Base-by-base conservation (phyloP, 23 red algal genomes). In the Gracilaria gracilis region DNA sequence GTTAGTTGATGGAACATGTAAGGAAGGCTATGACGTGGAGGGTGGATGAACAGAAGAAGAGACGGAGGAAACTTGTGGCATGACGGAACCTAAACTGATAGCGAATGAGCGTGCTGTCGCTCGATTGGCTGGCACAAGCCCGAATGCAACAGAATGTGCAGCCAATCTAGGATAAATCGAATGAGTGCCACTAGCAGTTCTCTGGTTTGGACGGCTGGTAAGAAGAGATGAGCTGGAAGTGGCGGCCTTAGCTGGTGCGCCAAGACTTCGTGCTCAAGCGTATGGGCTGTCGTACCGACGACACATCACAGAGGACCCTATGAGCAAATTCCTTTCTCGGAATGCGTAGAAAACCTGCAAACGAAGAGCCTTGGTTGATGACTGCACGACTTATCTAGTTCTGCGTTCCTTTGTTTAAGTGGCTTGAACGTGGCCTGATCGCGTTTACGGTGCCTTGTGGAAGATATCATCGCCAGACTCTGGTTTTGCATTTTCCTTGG, bases 211-310 rank as follows among this genome's bases (percentile, higher is more conserved):
- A 46, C 25, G 31, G 79, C 78, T 24, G 61, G 77, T 32, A 92
- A 59, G 90, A 98, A 98, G 25, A 98, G 92, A 87, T 98, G 90
- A 51, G 79, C 88, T 28, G 96, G 96, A 32, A 92, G 96, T 4
- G 96, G 96, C 19, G 96, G 96, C 39, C 92, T 86, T 16, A 98
- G 89, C 39, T 94, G 90, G 14, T 67, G 71, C 28, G 84, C 77
- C 11, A 95, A 69, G 14, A 95, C 83, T 62, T 94, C 90, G n/a
- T n/a, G n/a, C n/a, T n/a, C n/a, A n/a, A n/a, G n/a, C n/a, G n/a
- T n/a, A n/a, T n/a, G n/a, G n/a, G n/a, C n/a, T n/a, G n/a, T n/a
- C n/a, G n/a, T n/a, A n/a, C n/a, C 71, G 86, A n/a, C 73, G 69
- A 32, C 86, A 90, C 9, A 81, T 81, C 58, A 69, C 36, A 28